Base-by-base conservation (phyloP, 768 basidiomycete species). In the Leccinellum luteum region DNA sequence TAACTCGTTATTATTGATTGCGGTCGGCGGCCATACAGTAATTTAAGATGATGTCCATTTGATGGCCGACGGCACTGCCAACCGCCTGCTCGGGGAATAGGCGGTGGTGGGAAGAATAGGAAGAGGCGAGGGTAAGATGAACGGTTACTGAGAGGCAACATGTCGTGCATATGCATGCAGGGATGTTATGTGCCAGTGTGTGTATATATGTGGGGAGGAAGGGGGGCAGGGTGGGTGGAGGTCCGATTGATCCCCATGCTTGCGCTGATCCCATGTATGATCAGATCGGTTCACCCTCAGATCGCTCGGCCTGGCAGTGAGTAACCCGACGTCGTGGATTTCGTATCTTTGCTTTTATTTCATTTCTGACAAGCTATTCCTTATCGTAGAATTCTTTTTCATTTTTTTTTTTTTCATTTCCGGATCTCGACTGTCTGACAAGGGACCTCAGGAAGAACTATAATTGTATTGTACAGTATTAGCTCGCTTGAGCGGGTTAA, bases 1-100 rank as follows among this genome's bases (percentile, higher is more conserved):
- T 55, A 28, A 45, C 50, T 38, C 43, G 25, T 47, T 12, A 25
- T 47, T 57, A 32, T 52, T 15, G 75, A 76, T 77, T 64, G 76
- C 75, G 52, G 66, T 67, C 38, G 60, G 61, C 35, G 67, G 58
- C 55, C 51, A 56, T 17, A 47, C 52, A 38, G 44, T 45, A 41
- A 23, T 44, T 48, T 21, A 43, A 19, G 60, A 30, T 51, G 52
- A 57, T 49, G 48, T 41, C 10, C 38, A 41, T 43, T 19, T 49
- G 48, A 49, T 45, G 51, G 53, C 32, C 52, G 55, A 51, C 30
- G 35, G 49, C 55, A 54, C 48, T 51, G n/a, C 50, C 32, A 44
- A 57, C 54, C 52, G 52, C 48, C 47, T 52, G 48, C 49, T 47
- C 47, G 50, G 61, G 50, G 34, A 48, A 56, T 43, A 4, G 25